Evolutionary conservation across 2,329 filamentous ascomycete genomes (phyloP), one percentile per base, ranked within the genome.

Genomic region (Fusarium sp.): DNA sequence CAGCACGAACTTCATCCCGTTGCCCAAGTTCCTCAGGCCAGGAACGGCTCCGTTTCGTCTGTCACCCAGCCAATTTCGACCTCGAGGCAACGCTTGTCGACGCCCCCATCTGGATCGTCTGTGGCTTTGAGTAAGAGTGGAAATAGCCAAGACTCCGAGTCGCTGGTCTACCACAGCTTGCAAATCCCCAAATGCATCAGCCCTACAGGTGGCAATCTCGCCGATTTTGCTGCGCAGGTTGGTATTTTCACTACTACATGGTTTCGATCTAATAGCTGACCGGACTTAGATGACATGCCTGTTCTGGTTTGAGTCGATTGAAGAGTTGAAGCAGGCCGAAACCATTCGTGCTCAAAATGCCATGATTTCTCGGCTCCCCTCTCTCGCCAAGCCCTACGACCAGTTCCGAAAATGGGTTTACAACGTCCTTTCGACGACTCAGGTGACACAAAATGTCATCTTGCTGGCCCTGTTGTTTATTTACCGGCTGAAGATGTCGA

Each of bases 371-470:
- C 82, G 87, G 34, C 84, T 98, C 9, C 88, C 90, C 11, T 81
- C 87, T 16, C 90, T 96, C 71, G 94, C 95, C 10, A 88, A 91
- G 50, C 94, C 95, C 0, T 90, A 90, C 15, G 88, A 89, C 5
- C 91, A 92, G 15, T 98, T 98, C 79, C 89, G 91, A 76, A 97
- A 97, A 87, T 98, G 96, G 96, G 94, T 98, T 5, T 90, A 93
- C 50, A 94, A 90, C 9, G 94, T 98, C 59, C 85, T 99, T 16
- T 92, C 94, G 1, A 98, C 96, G 0, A 99, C 96, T 0, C 95
- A 98, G 79, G 95, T 99, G 36, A 96, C 95, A 55, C 94, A 96
- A 76, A 98, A 98, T 76, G 96, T 99, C 56, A 94, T 98, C 43
- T 81, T 98, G 11, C 83, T 99, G 51, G 95, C 95, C 0, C 83